A percentile compares a stretch with the other conserved stretches of the same genome.
phyloP scores from a whole-genome alignment of 805 yeast species.

The Yarrowia keelungensis region DNA sequence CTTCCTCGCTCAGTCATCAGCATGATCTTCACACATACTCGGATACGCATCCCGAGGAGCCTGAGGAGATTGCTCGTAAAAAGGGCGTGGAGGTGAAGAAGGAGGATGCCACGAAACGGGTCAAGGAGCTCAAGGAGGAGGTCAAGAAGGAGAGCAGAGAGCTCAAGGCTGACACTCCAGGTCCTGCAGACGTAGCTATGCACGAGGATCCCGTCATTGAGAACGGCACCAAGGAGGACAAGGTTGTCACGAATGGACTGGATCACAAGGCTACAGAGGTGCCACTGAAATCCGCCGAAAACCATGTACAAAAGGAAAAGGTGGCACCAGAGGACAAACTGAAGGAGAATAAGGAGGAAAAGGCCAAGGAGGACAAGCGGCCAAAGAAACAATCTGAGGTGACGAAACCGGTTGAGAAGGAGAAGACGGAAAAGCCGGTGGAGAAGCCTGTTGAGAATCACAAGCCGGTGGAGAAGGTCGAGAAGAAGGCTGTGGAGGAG shows the following conservation, averaged over 20 bases:
- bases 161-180: slow-evolving; percentile 9
- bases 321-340: background rate
- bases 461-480: background rate
- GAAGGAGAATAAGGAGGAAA: background rate
- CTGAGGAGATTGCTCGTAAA: slow-evolving; percentile 7
- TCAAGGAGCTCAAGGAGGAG: slow-evolving; percentile 29
- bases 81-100: background rate
- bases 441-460: background rate
- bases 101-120: background rate
- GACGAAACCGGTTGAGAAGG: background rate
- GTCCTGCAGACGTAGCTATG: background rate
- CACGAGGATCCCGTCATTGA: slow-evolving; percentile 26
- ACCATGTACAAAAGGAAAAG: slow-evolving; percentile 28
- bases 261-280: background rate
- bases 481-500: background rate
- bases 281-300: slow-evolving; percentile 1
- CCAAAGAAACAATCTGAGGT: background rate
- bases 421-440: background rate
- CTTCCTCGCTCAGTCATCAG: slow-evolving; percentile 20
- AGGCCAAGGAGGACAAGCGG: slow-evolving; percentile 7
- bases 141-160: slow-evolving; percentile 4
- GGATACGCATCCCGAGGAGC: slow-evolving; percentile 36
- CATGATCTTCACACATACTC: slow-evolving; percentile 31
- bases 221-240: slow-evolving; percentile 15
- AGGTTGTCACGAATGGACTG: background rate